Evolutionary conservation across 805 yeast species (phyloP).

Genomic region (Wickerhamiella shivajii): DNA sequence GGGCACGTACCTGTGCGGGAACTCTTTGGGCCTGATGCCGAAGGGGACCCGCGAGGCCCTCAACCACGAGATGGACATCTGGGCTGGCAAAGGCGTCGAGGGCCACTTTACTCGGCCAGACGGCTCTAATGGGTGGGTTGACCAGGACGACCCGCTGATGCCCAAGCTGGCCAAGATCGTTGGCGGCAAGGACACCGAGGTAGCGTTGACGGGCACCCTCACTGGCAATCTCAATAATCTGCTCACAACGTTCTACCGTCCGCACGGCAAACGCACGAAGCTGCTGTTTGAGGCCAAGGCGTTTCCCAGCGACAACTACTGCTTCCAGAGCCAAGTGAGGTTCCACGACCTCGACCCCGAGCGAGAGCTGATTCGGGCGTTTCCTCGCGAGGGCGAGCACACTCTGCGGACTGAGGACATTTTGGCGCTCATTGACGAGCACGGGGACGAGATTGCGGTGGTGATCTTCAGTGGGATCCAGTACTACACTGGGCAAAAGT

Average conservation of each 20-base stretch:
- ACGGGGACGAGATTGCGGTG: conserved; percentile 50
- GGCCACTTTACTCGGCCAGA: conserved; percentile 46
- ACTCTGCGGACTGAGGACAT: conserved; percentile 51
- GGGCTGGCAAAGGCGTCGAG: conserved; percentile 72
- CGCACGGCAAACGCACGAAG: conserved; percentile 42
- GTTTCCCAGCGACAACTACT: conserved; percentile 86
- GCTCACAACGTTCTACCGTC: conserved; percentile 60
- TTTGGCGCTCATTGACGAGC: conserved; percentile 35
- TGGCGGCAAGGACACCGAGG: conserved; percentile 49
- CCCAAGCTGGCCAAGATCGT: conserved; percentile 58
- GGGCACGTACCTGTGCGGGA: conserved; percentile 69
- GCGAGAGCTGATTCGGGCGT: conserved; percentile 47
- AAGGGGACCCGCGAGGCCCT: conserved; percentile 41
- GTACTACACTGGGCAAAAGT: conserved; percentile 80
- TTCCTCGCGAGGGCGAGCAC: conserved; percentile 45
- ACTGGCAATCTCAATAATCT: conserved; percentile 71
- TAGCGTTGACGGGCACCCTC: conserved; percentile 75
- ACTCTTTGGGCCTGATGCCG: conserved; percentile 90
- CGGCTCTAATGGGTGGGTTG: conserved; percentile 58
- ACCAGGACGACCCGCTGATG: conserved; percentile 63
- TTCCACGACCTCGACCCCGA: conserved; percentile 40
- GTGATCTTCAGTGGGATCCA: conserved; percentile 81
- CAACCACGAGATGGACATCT: conserved; percentile 57
- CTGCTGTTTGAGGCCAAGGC: conserved; percentile 76
- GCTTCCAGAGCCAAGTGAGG: conserved; percentile 57